phyloP scores from a whole-genome alignment of 768 basidiomycete genomes.

The Amylocystis lapponica region DNA sequence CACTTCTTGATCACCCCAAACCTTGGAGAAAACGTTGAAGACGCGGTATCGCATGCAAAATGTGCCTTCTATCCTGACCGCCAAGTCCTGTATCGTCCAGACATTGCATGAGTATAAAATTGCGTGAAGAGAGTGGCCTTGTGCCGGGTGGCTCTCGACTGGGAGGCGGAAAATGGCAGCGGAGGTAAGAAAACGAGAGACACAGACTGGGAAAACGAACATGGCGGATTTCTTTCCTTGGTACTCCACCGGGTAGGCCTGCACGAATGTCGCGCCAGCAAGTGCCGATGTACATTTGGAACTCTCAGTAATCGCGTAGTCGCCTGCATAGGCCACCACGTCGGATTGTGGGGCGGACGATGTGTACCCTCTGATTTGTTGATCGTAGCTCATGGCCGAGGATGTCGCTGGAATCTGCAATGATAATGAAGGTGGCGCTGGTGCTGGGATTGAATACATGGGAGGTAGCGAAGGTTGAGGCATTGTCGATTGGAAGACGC shows the following conservation, averaged over 20 bases:
- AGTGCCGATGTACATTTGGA: constrained; percentile 48
- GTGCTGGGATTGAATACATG: not conserved
- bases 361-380: not conserved
- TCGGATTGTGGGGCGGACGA: constrained; percentile 15
- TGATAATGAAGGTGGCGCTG: not conserved
- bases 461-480: not conserved
- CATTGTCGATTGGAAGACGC: not conserved
- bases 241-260: constrained; percentile 21
- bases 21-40: constrained; percentile 52
- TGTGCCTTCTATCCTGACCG: constrained; percentile 60
- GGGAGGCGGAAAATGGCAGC: not conserved
- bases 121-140: constrained; percentile 4
- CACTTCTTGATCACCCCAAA: constrained; percentile 27
- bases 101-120: not conserved
- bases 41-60: constrained; percentile 65
- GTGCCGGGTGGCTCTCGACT: not conserved
- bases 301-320: constrained; percentile 39
- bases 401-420: not conserved
- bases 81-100: constrained; percentile 52
- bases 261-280: constrained; percentile 51
- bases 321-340: constrained; percentile 37
- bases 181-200: not conserved
- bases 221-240: constrained; percentile 50
- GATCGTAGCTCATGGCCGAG: not conserved
- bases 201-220: constrained; percentile 60